Base-by-base conservation (phyloP, 2,329 filamentous ascomycete genomes). In the Coniochaeta sp. region DNA sequence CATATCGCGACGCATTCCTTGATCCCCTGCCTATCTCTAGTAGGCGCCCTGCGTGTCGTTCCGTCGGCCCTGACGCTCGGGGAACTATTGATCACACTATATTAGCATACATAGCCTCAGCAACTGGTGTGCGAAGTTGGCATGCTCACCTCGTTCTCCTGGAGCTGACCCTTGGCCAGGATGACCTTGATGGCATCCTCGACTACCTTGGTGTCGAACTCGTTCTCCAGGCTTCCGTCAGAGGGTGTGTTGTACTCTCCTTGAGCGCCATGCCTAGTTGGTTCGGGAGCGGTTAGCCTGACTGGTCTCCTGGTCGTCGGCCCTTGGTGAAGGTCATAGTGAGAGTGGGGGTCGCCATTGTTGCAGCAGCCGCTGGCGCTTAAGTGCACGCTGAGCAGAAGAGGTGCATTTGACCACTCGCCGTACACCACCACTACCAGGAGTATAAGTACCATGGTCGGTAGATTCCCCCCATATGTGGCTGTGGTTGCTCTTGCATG, bases 181-280 rank as follows among this genome's bases (percentile, higher is more conserved):
- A 52, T 52, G 47, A 52, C 24, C 47, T 52, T 52, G 47, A 67
- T 52, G 22, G 24, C 47, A n/a, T 52, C 47, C 47, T 52, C 47
- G 47, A 52, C 47, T 22, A 52, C 47, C 47, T 52, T 52, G 19
- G 47, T 52, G 47, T 12, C 47, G 26, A 52, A 52, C 12, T 52
- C 47, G 47, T 30, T 52, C 47, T 52, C 47, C 2, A 52, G 26
- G 3, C 10, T 16, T 26, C 22, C 47, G 24, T 52, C 47, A 2
- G 47, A 52, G 24, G 47, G 47, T 2, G 47, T 30, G 24, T 52
- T 52, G 47, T 52, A 52, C 47, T 26, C 22, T 28, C 47, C 47
- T 14, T 52, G 47, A n/a, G 47, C 47, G 6, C 47, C 47, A n/a
- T 52, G 47, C 22, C 47, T 52, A 22, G 22, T 47, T 52, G 47